Evolutionary conservation across 768 basidiomycete species (phyloP), one percentile per base, ranked within the genome.

Genomic region (Amanita fuliginea): DNA sequence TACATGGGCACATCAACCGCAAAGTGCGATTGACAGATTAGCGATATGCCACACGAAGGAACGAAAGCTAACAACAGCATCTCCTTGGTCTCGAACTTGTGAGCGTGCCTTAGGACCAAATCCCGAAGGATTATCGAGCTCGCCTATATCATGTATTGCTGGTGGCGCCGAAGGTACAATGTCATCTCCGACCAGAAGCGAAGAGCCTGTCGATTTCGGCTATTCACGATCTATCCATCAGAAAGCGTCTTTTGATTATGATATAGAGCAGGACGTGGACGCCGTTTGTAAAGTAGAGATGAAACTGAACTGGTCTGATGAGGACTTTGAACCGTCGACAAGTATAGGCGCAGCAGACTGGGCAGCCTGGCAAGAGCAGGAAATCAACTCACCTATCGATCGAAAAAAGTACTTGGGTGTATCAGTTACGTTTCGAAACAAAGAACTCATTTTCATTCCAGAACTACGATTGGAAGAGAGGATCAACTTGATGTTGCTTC

Each of bases 1-100:
- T 6, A 85, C 85, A 19, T 89, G 87, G 86, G 83, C 86, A 14
- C 86, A 89, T 61, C 81, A 82, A 51, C 75, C 52, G 21, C 37
- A 49, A 33, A 41, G 18, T 26, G 21, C 22, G 1, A 26, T 22
- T 18, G 24, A 26, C n/a, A 36, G 32, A 10, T 13, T 34, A 11
- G 44, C 32, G 34, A n/a, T n/a, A 19, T 33, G 44, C 34, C 44
- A 46, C n/a, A 13, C 6, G 10, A 34, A 33, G 13, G 43, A 34
- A 9, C 26, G 19, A 13, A 34, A 46, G 18, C 0, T 8, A 33
- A 34, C 18, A 13, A 33, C 18, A 2, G n/a, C 30, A 13, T 11
- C 44, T 34, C 11, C 4, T 19, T 46, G 34, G 44, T 16, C 33
- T 34, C 19, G 6, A n/a, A 8, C 32, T 18, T n/a, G n/a, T 18